A percentile compares a stretch with the other conserved stretches of the same genome.
Evolutionary conservation across 306 rosid species (phyloP).

Genomic region (Lathyrus aphaca): DNA sequence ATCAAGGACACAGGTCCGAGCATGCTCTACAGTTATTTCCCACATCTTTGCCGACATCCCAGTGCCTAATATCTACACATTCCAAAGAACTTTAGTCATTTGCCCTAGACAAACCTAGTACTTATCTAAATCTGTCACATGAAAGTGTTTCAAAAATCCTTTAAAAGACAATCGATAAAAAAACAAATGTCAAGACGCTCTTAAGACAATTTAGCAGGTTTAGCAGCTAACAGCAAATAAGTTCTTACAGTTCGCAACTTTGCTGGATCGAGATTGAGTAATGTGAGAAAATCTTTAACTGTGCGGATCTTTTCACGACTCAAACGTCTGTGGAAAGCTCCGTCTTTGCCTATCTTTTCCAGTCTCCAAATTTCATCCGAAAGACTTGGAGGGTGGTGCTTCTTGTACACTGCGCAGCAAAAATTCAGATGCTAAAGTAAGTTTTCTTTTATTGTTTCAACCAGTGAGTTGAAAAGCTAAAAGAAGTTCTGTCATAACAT

Average conservation of each 20-base stretch:
- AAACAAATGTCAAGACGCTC: constrained; percentile 3
- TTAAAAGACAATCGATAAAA: constrained; percentile 22
- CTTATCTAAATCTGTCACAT: neutral
- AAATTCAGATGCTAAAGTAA: constrained; percentile 33
- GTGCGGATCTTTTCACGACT: constrained; percentile 66
- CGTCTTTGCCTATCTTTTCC: constrained; percentile 96
- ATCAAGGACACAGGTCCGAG: constrained; percentile 78
- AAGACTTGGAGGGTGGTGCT: constrained; percentile 94
- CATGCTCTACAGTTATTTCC: constrained; percentile 95
- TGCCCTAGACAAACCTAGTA: constrained; percentile 27
- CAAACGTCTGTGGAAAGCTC: constrained; percentile 95
- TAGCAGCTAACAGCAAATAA: constrained; percentile 7
- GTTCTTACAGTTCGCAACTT: constrained; percentile 80
- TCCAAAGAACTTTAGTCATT: constrained; percentile 34
- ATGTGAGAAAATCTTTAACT: constrained; percentile 86
- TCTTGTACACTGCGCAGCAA: constrained; percentile 86
- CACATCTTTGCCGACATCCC: constrained; percentile 99
- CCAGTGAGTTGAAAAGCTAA: constrained; percentile 21
- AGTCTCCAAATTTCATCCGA: constrained; percentile 96
- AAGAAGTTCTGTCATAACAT: too few relatives aligned
- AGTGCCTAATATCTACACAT: constrained; percentile 81
- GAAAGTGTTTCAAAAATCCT: constrained; percentile 15
- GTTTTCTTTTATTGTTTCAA: constrained; percentile 32
- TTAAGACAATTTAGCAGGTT: constrained; percentile 21
- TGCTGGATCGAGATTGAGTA: constrained; percentile 70